Base-by-base conservation (phyloP, 2,329 filamentous ascomycete genomes). In the Cladosporium sp. region DNA sequence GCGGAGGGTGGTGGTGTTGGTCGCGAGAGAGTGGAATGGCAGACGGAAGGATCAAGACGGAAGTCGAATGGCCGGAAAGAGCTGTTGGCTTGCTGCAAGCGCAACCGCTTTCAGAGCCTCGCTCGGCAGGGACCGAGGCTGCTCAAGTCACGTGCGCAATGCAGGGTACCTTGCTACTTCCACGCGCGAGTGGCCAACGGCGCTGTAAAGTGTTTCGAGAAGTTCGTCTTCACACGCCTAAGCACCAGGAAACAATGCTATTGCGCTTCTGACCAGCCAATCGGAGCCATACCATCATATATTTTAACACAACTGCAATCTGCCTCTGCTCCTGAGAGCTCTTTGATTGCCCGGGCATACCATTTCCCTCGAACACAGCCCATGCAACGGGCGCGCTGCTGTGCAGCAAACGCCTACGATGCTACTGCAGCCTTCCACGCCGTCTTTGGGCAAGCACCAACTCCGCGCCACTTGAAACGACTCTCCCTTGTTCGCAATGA, bases 301-400 rank as follows among this genome's bases (percentile, higher is more conserved):
- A n/a, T 10, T n/a, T 10, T 18, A 15, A n/a, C 38, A 10, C 18
- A 10, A 44, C 38, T 44, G 18, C 38, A 44, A n/a, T 44, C 38
- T 7, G 18, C 38, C 18, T 44, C 38, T 44, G 18, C 38, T n/a
- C 38, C 7, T 44, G 15, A 44, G 38, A 44, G 38, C 38, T 18
- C 38, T 44, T 5, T n/a, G 18, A 44, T 44, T n/a, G 38, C 38
- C 38, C 18, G 8, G 38, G 38, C 38, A 18, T n/a, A 10, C 38
- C 38, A 18, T 41, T 15, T 41, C 18, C 1, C 26, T 3, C 38
- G 38, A 8, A 21, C 41, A 28, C 26, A 14, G 41, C 24, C 28
- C 47, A 61, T 61, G 59, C 44, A 51, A 34, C 28, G 44, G 26
- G 26, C 59, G 26, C 59, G 59, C 59, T 61, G 59, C 59, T 52